Base-by-base conservation (phyloP, 1,284 basidiomycete species). In the Trichosporon ovoides region DNA sequence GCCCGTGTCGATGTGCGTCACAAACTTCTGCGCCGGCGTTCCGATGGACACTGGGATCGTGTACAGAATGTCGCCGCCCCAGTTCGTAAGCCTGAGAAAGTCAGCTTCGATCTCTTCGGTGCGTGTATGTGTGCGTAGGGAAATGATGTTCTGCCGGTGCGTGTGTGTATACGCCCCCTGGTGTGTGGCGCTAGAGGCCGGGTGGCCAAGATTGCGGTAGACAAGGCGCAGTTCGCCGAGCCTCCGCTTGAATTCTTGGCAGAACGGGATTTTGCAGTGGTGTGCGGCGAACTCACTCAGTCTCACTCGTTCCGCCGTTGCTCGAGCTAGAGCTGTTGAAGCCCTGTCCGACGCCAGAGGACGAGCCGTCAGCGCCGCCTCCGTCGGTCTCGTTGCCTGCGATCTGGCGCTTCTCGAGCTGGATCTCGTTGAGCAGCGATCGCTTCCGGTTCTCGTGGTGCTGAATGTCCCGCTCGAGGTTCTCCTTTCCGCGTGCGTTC, bases 1-100 rank as follows among this genome's bases (percentile, higher is more conserved):
- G 11, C 80, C 81, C 7, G 81, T 82, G 66, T 82, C 81, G 48
- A 82, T 71, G 49, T 81, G 75, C 53, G 81, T 63, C 50, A 78
- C 68, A 59, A 82, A 79, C 51, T 70, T 68, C 58, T 81, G 78
- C 9, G 74, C 64, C 3, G 81, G 80, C 6, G 74, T 78, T 35
- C 81, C 75, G 49, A 77, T 59, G 18, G 60, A 59, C 10, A 78
- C 60, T 10, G 64, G 55, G 11, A 66, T 72, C n/a, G 74, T 73
- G 66, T 78, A 78, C 57, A 57, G 28, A 20, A 50, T 51, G 40
- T 55, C 56, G 12, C 53, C 38, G 10, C 18, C 31, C 31, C 53
- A 46, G 50, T 50, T 58, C 20, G 28, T 34, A 16, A 59, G 37
- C 24, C 56, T 69, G 57, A 16, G 14, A 9, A 36, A 50, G 40